A percentile compares a stretch with the other conserved stretches of the same genome.
Evolutionary conservation across 2,329 filamentous ascomycete genomes (phyloP).

Genomic region (Calonectria ilicicola): DNA sequence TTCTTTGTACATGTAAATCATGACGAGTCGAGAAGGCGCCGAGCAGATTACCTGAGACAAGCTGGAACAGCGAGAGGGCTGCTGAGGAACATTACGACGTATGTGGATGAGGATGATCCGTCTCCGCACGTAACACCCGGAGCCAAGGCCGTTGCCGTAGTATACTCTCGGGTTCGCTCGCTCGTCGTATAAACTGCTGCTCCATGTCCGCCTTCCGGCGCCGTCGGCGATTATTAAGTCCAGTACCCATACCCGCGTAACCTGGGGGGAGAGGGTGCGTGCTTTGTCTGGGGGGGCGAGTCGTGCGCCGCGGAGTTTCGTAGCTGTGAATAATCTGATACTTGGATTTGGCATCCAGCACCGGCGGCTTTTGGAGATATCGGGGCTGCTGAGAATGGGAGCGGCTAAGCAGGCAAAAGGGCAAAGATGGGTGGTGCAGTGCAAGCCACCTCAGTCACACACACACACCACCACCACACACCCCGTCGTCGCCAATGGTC

Average conservation of each 20-base stretch:
- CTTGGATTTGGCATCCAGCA: not conserved
- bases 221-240: conserved; percentile 35
- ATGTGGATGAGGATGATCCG: not conserved
- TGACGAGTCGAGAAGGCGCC: conserved; percentile 8
- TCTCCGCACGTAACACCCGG: conserved; percentile 9
- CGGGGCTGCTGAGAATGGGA: not conserved
- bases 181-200: not conserved
- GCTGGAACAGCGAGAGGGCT: not conserved
- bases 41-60: conserved; percentile 4
- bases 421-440: not conserved
- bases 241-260: not conserved
- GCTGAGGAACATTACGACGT: not conserved
- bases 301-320: not conserved
- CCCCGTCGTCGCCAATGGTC: not conserved
- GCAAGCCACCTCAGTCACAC: conserved; percentile 7
- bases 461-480: not conserved
- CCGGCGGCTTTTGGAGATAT: not conserved
- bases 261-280: not conserved
- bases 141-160: not conserved
- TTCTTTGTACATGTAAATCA: conserved; percentile 3
- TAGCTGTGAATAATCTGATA: not conserved
- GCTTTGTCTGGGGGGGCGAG: not conserved
- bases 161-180: not conserved
- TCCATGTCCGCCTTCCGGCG: conserved; percentile 28
- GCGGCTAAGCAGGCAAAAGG: not conserved